phyloP scores from a whole-genome alignment of 495 filamentous ascomycete species.

The Aspergillus nanangensis region DNA sequence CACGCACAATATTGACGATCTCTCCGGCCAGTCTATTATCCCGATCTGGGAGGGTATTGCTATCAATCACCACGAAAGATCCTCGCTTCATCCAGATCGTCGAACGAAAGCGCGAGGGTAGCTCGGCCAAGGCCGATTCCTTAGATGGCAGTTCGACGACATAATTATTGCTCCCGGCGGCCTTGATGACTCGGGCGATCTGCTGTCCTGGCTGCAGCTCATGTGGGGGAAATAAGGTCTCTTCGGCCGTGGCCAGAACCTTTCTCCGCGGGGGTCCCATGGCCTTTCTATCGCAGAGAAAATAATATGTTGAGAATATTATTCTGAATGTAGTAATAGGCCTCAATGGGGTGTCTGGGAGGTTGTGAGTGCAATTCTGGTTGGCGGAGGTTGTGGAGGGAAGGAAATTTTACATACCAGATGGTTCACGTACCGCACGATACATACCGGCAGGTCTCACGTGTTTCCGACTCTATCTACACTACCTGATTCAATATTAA shows the following conservation, averaged over 20 bases:
- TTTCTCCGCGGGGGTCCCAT: slow-evolving; percentile 77
- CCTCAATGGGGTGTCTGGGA: too few relatives aligned
- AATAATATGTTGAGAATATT: too few relatives aligned
- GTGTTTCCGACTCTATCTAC: too few relatives aligned
- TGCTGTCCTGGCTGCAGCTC: slow-evolving; percentile 58
- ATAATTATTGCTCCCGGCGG: slow-evolving; percentile 85
- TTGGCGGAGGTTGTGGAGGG: too few relatives aligned
- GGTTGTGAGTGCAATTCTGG: too few relatives aligned
- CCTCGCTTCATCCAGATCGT: slow-evolving; percentile 87
- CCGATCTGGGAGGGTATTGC: slow-evolving; percentile 57
- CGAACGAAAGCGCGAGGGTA: slow-evolving; percentile 76
- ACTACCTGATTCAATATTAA: too few relatives aligned
- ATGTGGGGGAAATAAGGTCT: slow-evolving; percentile 69
- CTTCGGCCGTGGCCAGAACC: slow-evolving; percentile 66
- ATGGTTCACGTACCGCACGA: too few relatives aligned
- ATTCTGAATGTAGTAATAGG: too few relatives aligned
- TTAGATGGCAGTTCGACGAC: slow-evolving; percentile 61
- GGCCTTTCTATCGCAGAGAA: too few relatives aligned
- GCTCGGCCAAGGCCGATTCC: slow-evolving; percentile 59
- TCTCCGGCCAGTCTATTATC: slow-evolving; percentile 80
- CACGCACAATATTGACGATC: slow-evolving; percentile 87
- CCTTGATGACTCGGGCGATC: slow-evolving; percentile 72
- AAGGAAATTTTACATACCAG: too few relatives aligned
- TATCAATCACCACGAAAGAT: slow-evolving; percentile 81
- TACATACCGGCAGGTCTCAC: too few relatives aligned